These are phyloP conservation scores for Mucor racemosus DNA, from an alignment of 371 early-diverging fungal species.

Conservation along the genomic window DNA sequence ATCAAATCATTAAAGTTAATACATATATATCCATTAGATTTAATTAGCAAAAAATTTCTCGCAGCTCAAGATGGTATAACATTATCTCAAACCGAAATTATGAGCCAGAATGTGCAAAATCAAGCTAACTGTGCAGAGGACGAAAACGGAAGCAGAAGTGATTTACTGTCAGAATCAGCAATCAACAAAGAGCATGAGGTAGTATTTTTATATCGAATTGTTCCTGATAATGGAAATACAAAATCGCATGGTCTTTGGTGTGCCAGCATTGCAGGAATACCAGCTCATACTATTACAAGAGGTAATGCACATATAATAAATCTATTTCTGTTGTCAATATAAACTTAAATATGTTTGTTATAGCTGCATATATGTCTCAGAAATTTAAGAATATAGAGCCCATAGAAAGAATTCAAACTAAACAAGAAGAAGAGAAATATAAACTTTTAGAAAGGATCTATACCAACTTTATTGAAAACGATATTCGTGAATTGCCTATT, in stretches of 20 bases:
- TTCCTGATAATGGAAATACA: slow-evolving; percentile 26
- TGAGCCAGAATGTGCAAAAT: slow-evolving; percentile 5
- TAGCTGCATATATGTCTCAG: slow-evolving; percentile 16
- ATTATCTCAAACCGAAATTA: slow-evolving; percentile 39
- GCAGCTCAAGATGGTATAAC: slow-evolving; percentile 15
- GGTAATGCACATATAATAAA: slow-evolving; percentile 33
- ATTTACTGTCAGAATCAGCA: not conserved
- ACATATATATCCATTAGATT: not conserved
- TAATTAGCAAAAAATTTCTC: slow-evolving; percentile 9
- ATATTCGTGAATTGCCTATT: not conserved
- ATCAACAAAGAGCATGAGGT: slow-evolving; percentile 31
- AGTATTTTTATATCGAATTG: slow-evolving; percentile 60
- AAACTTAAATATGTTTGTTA: not conserved
- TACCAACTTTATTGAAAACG: slow-evolving; percentile 5
- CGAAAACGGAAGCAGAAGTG: not conserved
- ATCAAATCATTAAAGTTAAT: too few species aligned
- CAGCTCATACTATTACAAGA: slow-evolving; percentile 44
- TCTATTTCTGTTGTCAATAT: too few species aligned
- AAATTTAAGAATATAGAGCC: slow-evolving; percentile 2
- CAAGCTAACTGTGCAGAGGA: not conserved
- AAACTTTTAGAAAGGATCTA: slow-evolving; percentile 1
- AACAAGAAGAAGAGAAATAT: slow-evolving; percentile 14
- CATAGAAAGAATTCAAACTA: slow-evolving; percentile 11
- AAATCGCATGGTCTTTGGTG: slow-evolving; percentile 64
- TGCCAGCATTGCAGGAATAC: slow-evolving; percentile 62